phyloP scores from a whole-genome alignment of 176 grass and related monocot genomes.

The Carex cristatella region DNA sequence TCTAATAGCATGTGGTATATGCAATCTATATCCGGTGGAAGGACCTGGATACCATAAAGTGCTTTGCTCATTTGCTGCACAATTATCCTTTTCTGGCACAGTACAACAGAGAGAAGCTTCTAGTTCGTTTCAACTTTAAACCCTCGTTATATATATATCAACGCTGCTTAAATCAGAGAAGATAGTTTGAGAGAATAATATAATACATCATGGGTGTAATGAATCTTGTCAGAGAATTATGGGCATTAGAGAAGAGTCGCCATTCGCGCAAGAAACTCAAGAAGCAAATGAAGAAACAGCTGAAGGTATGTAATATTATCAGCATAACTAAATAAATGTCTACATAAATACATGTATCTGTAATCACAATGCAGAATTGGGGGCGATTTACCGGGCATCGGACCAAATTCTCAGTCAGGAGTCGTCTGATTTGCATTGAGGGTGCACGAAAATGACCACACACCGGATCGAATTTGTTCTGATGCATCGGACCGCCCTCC shows the following conservation, averaged over 20 bases:
- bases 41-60: neutral
- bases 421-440: too few species aligned
- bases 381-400: too few species aligned
- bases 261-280: neutral
- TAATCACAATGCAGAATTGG: neutral
- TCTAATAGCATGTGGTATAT: neutral
- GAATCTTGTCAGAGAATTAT: neutral
- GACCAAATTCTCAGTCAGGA: too few species aligned
- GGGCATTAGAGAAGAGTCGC: neutral
- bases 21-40: neutral
- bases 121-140: neutral
- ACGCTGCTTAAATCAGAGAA: neutral
- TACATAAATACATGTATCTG: neutral
- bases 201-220: neutral
- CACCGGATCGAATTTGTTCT: too few species aligned
- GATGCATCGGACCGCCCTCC: too few species aligned
- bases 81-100: neutral
- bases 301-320: slow-evolving; percentile 1
- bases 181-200: neutral
- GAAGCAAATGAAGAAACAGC: neutral
- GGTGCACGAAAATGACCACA: too few species aligned
- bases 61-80: neutral
- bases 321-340: neutral
- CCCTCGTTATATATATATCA: neutral
- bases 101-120: neutral